Evolutionary conservation across 805 yeast species (phyloP).

Genomic region (Metschnikowia colocasiae): DNA sequence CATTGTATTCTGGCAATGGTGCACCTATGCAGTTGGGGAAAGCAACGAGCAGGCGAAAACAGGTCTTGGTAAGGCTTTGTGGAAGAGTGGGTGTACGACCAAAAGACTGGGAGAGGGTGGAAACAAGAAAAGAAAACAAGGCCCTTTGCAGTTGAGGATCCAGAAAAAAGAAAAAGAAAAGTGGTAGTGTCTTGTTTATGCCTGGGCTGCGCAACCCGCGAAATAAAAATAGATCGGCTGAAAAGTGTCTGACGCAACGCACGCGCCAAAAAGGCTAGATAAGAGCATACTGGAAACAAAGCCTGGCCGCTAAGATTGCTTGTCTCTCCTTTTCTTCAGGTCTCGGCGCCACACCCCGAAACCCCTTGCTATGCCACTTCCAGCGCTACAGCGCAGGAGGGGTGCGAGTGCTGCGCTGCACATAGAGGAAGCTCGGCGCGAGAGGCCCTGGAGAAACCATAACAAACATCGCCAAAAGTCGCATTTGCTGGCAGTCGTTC

Average conservation of each 20-base stretch:
- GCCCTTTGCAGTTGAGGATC: neutral
- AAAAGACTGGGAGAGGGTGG: neutral
- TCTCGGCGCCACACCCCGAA: too few species aligned
- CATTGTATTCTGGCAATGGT: conserved; percentile 1
- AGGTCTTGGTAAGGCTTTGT: neutral
- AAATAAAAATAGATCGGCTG: conserved; percentile 1
- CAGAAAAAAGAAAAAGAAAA: conserved; percentile 3
- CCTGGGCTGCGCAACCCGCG: conserved; percentile 4
- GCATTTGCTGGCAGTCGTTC: conserved; percentile 1
- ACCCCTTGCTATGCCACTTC: too few species aligned
- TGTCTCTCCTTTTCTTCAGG: too few species aligned
- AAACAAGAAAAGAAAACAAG: conserved; percentile 1
- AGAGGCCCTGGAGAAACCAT: conserved; percentile 2
- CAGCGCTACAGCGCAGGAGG: neutral
- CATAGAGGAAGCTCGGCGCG: conserved; percentile 1
- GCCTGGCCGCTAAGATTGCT: too few species aligned
- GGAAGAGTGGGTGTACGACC: neutral
- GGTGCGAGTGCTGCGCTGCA: neutral
- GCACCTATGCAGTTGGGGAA: neutral
- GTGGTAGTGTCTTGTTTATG: conserved; percentile 4
- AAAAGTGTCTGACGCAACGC: neutral
- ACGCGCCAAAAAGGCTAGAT: neutral
- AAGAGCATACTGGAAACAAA: neutral
- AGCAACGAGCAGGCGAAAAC: neutral
- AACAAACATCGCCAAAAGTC: conserved; percentile 7